Conservation (phyloP, 2,329 filamentous ascomycete genomes). For the Xylariaceae sp. region DNA sequence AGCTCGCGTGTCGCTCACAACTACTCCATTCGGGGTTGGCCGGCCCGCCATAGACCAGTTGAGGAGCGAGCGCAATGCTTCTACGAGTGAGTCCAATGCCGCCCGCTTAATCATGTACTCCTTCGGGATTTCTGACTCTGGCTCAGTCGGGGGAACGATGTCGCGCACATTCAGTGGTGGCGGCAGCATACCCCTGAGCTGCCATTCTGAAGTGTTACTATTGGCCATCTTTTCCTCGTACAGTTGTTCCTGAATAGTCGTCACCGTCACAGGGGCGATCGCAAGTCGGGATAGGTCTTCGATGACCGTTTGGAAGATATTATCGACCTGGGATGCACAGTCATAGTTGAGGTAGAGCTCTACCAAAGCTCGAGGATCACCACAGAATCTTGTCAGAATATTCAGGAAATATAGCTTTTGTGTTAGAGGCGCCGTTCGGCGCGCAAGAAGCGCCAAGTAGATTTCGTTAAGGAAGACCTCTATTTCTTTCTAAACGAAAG, state of each 20-base stretch:
- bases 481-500: constrained; percentile 69
- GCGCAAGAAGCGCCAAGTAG: constrained; percentile 85
- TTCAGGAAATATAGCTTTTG: constrained; percentile 91
- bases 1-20: constrained; percentile 47
- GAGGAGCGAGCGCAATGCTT: constrained; percentile 81
- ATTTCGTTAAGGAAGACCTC: constrained; percentile 98
- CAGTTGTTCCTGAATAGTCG: constrained; percentile 71
- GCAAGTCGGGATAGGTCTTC: constrained; percentile 89
- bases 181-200: constrained; percentile 76
- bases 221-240: constrained; percentile 75
- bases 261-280: constrained; percentile 70
- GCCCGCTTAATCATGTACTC: constrained; percentile 91
- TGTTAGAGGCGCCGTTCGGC: constrained; percentile 75
- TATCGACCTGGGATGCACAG: constrained; percentile 90
- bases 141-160: constrained; percentile 55
- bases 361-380: constrained; percentile 81
- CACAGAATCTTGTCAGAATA: constrained; percentile 76
- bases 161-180: constrained; percentile 78
- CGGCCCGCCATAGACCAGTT: constrained; percentile 73
- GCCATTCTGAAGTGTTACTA: constrained; percentile 68
- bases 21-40: constrained; percentile 54
- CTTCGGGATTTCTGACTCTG: constrained; percentile 68
- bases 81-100: constrained; percentile 81
- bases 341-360: constrained; percentile 98
- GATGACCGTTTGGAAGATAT: constrained; percentile 92